These are phyloP conservation scores for Colletotrichum cuscutae DNA, from an alignment of 2,329 filamentous ascomycete genomes.

Conservation along the genomic window DNA sequence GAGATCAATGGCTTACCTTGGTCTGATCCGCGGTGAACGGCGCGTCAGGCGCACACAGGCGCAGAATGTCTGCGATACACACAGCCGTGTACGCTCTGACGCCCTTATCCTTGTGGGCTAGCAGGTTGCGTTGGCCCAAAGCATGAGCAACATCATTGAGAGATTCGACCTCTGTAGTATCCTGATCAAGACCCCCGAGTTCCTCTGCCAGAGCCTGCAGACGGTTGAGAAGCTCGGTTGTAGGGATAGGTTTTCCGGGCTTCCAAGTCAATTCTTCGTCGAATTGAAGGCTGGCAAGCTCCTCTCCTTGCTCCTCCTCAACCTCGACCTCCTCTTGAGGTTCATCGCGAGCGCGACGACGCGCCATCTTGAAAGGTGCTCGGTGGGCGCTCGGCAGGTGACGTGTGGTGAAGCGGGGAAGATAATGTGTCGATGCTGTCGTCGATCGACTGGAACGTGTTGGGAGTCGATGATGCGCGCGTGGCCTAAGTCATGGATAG, in stretches of 20 bases:
- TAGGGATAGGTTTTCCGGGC: slow-evolving; percentile 88
- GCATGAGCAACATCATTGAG: slow-evolving; percentile 86
- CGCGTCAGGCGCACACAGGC: slow-evolving; percentile 92
- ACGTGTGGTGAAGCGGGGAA: slow-evolving; percentile 33
- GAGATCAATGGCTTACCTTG: slow-evolving; percentile 69
- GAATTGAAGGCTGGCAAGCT: slow-evolving; percentile 72
- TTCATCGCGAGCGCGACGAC: slow-evolving; percentile 34
- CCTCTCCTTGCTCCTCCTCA: slow-evolving; percentile 35
- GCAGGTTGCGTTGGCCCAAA: slow-evolving; percentile 81
- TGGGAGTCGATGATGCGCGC: slow-evolving; percentile 23
- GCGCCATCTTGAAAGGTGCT: slow-evolving; percentile 27
- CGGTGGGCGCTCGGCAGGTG: slow-evolving; percentile 25
- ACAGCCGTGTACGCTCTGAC: slow-evolving; percentile 90
- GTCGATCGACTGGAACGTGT: slow-evolving; percentile 29
- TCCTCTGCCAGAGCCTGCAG: slow-evolving; percentile 85
- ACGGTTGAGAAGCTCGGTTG: slow-evolving; percentile 82
- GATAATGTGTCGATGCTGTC: slow-evolving; percentile 23
- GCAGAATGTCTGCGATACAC: slow-evolving; percentile 92
- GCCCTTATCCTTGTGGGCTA: slow-evolving; percentile 92
- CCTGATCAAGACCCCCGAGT: slow-evolving; percentile 87
- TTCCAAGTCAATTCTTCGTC: slow-evolving; percentile 90
- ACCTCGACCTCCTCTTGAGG: slow-evolving; percentile 35
- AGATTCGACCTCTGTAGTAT: slow-evolving; percentile 85
- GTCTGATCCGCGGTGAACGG: slow-evolving; percentile 91
- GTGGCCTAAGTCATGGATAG: slow-evolving; percentile 27